These are phyloP conservation scores for Suillus americanus DNA, from an alignment of 768 basidiomycete species.

Conservation along the genomic window DNA sequence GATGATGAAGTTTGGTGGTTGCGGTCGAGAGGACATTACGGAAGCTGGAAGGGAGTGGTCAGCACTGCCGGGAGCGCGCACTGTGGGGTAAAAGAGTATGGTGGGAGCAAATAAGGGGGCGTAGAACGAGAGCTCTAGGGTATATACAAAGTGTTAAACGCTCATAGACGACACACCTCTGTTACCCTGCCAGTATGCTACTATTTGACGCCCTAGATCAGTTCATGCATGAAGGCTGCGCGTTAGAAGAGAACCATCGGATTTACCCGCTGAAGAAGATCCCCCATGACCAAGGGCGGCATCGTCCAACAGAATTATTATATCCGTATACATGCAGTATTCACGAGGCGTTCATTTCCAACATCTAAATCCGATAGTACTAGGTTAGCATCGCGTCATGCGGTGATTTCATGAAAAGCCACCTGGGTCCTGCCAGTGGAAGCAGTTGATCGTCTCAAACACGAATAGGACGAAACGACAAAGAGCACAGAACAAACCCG, in stretches of 20 bases:
- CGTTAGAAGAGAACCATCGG: neutral
- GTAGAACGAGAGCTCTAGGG: neutral
- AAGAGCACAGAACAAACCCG: neutral
- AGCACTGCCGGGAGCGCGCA: neutral
- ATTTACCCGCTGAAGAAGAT: neutral
- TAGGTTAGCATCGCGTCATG: neutral
- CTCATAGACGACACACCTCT: neutral
- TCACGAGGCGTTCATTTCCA: neutral
- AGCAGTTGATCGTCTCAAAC: neutral
- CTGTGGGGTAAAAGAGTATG: neutral
- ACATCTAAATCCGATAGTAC: neutral
- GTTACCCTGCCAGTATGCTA: neutral
- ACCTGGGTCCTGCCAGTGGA: neutral
- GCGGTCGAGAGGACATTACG: neutral
- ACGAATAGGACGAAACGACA: neutral
- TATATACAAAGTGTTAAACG: neutral
- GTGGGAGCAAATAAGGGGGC: neutral
- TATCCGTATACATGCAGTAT: neutral
- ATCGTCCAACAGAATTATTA: neutral
- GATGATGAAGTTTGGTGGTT: constrained; percentile 7
- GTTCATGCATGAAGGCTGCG: neutral
- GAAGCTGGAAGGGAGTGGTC: neutral
- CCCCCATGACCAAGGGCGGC: neutral
- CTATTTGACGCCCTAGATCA: neutral
- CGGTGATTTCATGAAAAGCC: neutral